Evolutionary conservation across 345 rosid species (phyloP).

Genomic region (Balakata baccata): DNA sequence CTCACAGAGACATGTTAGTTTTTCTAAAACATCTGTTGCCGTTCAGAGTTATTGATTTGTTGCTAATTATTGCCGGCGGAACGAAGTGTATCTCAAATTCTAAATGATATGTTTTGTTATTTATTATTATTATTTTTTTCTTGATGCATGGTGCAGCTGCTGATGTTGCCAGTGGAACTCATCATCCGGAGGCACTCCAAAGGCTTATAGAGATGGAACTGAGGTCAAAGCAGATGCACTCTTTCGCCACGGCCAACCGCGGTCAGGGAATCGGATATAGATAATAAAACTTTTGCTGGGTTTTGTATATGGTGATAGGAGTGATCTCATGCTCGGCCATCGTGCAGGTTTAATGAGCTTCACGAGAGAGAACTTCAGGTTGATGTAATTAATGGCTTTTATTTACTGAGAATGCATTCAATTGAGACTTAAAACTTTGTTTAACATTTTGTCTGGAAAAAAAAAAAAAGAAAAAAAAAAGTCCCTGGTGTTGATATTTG

Average conservation of each 20-base stretch:
- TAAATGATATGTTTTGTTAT: neutral
- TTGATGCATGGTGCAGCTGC: constrained; percentile 39
- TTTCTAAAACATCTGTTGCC: neutral
- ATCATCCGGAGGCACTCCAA: constrained; percentile 67
- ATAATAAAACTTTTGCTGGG: constrained; percentile 27
- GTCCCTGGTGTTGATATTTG: too few relatives aligned
- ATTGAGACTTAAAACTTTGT: neutral
- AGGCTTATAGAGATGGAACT: constrained; percentile 75
- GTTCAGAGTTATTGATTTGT: neutral
- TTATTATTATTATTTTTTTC: neutral
- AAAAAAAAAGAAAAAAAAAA: neutral
- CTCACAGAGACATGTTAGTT: neutral
- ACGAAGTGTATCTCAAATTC: neutral
- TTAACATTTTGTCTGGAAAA: neutral
- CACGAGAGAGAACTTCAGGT: constrained; percentile 5
- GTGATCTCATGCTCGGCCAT: constrained; percentile 23
- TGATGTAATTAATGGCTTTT: constrained; percentile 21
- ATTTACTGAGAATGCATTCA: neutral
- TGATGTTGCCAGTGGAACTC: constrained; percentile 43
- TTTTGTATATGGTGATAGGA: constrained; percentile 23
- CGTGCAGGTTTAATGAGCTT: constrained; percentile 14
- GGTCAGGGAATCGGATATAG: constrained; percentile 61
- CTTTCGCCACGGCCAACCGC: constrained; percentile 41
- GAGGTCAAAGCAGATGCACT: constrained; percentile 55
- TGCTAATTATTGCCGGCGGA: neutral